Percentiles rank a stretch among this genome's conserved stretches.
These are phyloP conservation scores for Phytopythium vexans DNA, from an alignment of 352 stramenopile species.

Conservation along the genomic window DNA sequence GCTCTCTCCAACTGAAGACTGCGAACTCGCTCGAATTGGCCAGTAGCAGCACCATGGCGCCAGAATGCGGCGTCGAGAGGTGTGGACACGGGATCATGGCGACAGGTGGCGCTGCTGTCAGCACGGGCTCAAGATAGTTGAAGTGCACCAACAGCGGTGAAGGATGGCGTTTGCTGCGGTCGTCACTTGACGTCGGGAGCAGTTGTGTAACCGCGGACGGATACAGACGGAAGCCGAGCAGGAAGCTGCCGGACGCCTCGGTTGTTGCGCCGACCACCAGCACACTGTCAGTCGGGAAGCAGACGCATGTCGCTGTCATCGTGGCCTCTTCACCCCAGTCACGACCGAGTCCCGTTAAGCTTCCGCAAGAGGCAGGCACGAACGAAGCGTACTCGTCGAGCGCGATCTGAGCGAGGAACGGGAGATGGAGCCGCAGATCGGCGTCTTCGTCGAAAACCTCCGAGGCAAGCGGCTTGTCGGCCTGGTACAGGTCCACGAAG, in stretches of 20 bases:
- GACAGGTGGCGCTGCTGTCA: slow-evolving; percentile 2
- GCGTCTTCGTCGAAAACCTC: background rate
- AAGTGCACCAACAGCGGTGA: slow-evolving; percentile 34
- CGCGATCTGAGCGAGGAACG: slow-evolving; percentile 38
- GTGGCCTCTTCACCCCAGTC: slow-evolving; percentile 1
- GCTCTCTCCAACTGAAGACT: slow-evolving; percentile 54
- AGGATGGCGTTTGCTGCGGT: slow-evolving; percentile 1
- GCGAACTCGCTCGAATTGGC: slow-evolving; percentile 16
- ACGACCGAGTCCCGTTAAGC: background rate
- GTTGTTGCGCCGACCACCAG: slow-evolving; percentile 33
- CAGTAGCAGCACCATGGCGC: slow-evolving; percentile 39
- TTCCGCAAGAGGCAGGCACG: background rate
- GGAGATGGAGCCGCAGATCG: slow-evolving; percentile 15
- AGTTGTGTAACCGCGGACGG: slow-evolving; percentile 4
- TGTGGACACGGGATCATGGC: slow-evolving; percentile 3
- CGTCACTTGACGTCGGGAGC: background rate
- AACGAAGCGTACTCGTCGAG: slow-evolving; percentile 24
- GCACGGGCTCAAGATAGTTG: slow-evolving; percentile 36
- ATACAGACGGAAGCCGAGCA: slow-evolving; percentile 59
- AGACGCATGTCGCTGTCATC: slow-evolving; percentile 29
- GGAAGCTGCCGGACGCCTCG: slow-evolving; percentile 13
- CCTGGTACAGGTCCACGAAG: slow-evolving; percentile 50
- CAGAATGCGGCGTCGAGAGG: slow-evolving; percentile 18
- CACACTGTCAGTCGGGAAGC: slow-evolving; percentile 36
- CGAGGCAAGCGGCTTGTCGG: background rate